These are phyloP conservation scores for Moricandia arvensis DNA, from an alignment of 345 rosid genomes.

Conservation along the genomic window DNA sequence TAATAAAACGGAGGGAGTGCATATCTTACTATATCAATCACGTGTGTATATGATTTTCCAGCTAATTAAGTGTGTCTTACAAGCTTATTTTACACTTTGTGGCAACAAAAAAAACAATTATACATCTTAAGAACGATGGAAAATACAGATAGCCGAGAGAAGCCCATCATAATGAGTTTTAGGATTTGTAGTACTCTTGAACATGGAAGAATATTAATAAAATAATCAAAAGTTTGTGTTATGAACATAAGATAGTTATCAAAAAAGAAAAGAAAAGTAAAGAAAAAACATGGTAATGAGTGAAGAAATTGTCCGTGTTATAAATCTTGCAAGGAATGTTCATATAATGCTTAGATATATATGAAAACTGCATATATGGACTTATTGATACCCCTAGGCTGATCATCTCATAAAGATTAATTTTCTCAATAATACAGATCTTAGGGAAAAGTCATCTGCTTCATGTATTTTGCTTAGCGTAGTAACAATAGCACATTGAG, in stretches of 20 bases:
- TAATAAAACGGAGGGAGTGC: not conserved
- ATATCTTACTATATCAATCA: not conserved
- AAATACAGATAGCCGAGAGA: not conserved
- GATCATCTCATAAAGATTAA: not conserved
- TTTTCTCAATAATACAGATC: not conserved
- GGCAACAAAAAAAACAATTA: not conserved
- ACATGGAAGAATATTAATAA: not conserved
- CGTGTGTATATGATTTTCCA: not conserved
- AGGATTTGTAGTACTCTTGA: not conserved
- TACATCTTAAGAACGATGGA: not conserved
- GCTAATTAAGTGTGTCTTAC: not conserved
- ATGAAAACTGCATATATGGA: not conserved
- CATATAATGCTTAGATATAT: not conserved
- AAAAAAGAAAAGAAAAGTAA: no score
- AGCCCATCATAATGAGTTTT: not conserved
- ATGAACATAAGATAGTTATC: not conserved
- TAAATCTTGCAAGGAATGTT: not conserved
- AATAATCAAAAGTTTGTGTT: not conserved
- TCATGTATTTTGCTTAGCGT: constrained; percentile 37
- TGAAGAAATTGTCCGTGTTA: not conserved
- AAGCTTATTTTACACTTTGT: not conserved
- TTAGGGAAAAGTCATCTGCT: not conserved
- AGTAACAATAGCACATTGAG: constrained; percentile 38
- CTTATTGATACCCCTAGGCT: not conserved
- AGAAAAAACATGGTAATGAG: not conserved